Evolutionary conservation across 176 grass and related monocot genomes (phyloP).

Genomic region (Thinopyrum elongatum): DNA sequence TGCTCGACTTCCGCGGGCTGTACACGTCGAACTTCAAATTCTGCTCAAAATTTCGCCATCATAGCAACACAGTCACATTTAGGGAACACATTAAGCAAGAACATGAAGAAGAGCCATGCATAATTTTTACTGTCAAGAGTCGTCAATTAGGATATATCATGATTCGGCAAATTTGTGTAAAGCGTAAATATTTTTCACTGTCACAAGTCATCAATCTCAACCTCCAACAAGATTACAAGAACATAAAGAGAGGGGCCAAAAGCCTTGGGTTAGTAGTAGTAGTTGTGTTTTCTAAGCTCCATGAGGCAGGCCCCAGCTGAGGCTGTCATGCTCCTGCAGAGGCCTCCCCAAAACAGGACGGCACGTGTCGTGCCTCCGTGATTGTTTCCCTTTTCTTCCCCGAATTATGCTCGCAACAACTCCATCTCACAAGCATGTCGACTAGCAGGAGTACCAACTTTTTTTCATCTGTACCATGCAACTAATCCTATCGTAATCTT

Average conservation of each 20-base stretch:
- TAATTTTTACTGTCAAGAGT: not conserved
- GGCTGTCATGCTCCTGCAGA: conserved; percentile 32
- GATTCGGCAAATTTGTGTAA: not conserved
- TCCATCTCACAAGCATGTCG: not conserved
- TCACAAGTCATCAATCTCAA: not conserved
- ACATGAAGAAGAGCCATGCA: not conserved
- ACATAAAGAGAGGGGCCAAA: not conserved
- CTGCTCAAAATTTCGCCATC: conserved; percentile 35
- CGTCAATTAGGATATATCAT: not conserved
- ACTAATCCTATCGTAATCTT: not conserved
- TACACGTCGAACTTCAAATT: conserved; percentile 48
- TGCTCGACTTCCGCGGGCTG: conserved; percentile 57
- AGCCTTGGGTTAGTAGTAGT: not conserved
- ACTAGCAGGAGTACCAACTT: not conserved
- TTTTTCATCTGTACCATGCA: not conserved
- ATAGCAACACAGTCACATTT: not conserved
- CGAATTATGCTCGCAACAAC: not conserved
- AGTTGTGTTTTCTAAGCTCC: not conserved
- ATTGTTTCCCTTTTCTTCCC: not conserved
- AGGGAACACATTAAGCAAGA: too few relatives aligned
- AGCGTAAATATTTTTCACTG: not conserved
- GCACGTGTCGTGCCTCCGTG: conserved; percentile 21
- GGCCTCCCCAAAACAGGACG: not conserved
- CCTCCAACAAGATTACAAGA: not conserved
- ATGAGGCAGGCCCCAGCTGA: conserved; percentile 16